Evolutionary conservation across 2,329 filamentous ascomycete species (phyloP).

Genomic region (Fragosphaeria purpurea): DNA sequence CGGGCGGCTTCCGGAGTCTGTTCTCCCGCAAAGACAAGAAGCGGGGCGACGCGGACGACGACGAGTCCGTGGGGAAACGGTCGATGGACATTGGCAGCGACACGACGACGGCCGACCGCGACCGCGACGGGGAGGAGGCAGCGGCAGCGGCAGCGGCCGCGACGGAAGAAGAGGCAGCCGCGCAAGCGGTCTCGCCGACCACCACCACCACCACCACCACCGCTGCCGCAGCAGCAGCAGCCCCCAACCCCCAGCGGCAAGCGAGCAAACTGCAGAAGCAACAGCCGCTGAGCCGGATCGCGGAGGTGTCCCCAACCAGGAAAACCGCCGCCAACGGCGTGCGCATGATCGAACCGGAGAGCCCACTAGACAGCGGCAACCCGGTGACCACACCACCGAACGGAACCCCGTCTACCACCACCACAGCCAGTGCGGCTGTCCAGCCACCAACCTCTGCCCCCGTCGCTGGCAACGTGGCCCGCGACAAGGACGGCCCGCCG

Average conservation of each 20-base stretch:
- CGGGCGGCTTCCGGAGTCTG: constrained; percentile 47
- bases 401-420: constrained; percentile 21
- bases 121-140: constrained; percentile 33
- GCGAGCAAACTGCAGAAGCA: constrained; percentile 64
- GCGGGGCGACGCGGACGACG: constrained; percentile 45
- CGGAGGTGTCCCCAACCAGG: constrained; percentile 28
- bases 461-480: constrained; percentile 26
- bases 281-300: constrained; percentile 31
- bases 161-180: constrained; percentile 32
- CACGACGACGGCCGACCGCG: constrained; percentile 12
- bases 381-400: constrained; percentile 12
- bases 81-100: constrained; percentile 43
- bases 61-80: constrained; percentile 51
- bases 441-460: constrained; percentile 22
- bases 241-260: constrained; percentile 38
- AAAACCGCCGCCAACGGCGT: constrained; percentile 28
- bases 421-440: constrained; percentile 22
- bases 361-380: constrained; percentile 27
- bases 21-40: constrained; percentile 56
- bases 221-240: constrained; percentile 35
- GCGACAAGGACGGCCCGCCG: constrained; percentile 37
- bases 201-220: constrained; percentile 59
- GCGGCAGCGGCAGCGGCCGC: constrained; percentile 28
- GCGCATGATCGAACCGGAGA: constrained; percentile 46
- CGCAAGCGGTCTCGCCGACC: constrained; percentile 32